phyloP scores from a whole-genome alignment of 164 flowering plant genomes.

The Stephania yunnanensis region DNA sequence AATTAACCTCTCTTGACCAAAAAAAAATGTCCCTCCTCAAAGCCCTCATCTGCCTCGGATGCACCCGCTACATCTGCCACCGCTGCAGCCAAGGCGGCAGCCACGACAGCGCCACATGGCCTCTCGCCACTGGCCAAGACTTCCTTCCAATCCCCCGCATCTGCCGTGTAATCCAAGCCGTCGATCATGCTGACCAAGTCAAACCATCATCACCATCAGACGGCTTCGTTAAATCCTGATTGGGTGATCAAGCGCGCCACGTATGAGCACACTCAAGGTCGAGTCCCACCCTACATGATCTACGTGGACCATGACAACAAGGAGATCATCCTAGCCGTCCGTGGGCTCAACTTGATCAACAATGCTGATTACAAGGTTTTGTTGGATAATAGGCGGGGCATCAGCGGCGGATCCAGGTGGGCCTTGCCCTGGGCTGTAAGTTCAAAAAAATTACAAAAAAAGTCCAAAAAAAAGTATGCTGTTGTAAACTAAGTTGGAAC shows the following conservation, averaged over 20 bases:
- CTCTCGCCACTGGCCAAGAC: slow-evolving; percentile 56
- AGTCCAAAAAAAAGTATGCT: no score
- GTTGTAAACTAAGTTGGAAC: no score
- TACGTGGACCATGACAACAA: slow-evolving; percentile 57
- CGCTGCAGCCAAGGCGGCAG: not conserved
- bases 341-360: slow-evolving; percentile 69
- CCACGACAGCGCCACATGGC: slow-evolving; percentile 50
- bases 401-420: no score
- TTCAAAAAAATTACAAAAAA: no score
- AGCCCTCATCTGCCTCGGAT: slow-evolving; percentile 38
- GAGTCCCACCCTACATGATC: slow-evolving; percentile 75
- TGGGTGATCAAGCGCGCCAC: slow-evolving; percentile 61
- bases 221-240: slow-evolving; percentile 50
- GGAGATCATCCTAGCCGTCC: slow-evolving; percentile 69
- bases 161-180: slow-evolving; percentile 74
- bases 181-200: slow-evolving; percentile 60
- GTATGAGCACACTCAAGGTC: slow-evolving; percentile 58
- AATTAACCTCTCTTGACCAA: no score
- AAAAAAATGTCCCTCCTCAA: not conserved
- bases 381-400: slow-evolving; percentile 52
- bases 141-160: slow-evolving; percentile 74
- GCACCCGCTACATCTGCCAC: not conserved
- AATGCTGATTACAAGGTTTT: slow-evolving; percentile 75
- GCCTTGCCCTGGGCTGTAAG: no score
- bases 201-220: slow-evolving; percentile 27